A percentile compares a stretch with the other conserved stretches of the same genome.
phyloP scores from a whole-genome alignment of 352 stramenopile species.

The Phytophthora brassicae region DNA sequence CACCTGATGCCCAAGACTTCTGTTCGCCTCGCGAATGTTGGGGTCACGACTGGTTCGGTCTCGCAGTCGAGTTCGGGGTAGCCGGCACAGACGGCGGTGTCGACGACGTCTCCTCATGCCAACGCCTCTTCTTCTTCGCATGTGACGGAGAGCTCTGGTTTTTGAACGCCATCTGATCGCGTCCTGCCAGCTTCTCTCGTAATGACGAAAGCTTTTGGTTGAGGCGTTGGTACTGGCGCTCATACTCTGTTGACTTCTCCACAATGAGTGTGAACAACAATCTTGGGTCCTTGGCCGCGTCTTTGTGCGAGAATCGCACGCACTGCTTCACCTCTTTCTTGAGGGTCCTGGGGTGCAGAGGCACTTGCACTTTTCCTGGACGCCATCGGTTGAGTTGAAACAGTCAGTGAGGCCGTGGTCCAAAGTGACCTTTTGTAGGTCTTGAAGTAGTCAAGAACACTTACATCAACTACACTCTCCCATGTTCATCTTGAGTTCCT shows the following conservation, averaged over 20 bases:
- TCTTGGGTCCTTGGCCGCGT: background rate
- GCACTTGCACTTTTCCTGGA: background rate
- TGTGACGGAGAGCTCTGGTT: too few relatives aligned
- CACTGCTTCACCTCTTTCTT: background rate
- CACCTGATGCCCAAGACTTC: too few relatives aligned
- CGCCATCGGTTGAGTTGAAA: background rate
- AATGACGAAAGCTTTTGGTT: too few relatives aligned
- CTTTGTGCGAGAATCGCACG: background rate
- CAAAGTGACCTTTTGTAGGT: background rate
- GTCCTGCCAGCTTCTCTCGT: too few relatives aligned
- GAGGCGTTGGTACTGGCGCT: background rate
- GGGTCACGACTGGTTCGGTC: too few relatives aligned
- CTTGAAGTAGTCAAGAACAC: background rate
- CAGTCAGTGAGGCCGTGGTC: background rate
- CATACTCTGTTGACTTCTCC: background rate
- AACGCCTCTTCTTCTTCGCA: too few relatives aligned
- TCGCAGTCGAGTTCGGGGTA: too few relatives aligned
- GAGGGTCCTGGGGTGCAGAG: background rate
- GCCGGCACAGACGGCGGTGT: too few relatives aligned
- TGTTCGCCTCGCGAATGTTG: too few relatives aligned
- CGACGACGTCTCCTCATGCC: too few relatives aligned
- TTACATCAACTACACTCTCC: background rate
- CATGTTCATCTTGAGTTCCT: background rate
- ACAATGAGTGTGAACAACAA: background rate
- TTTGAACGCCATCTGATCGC: too few relatives aligned